phyloP scores from a whole-genome alignment of 805 yeast species.

The Limtongozyma cylindracea region DNA sequence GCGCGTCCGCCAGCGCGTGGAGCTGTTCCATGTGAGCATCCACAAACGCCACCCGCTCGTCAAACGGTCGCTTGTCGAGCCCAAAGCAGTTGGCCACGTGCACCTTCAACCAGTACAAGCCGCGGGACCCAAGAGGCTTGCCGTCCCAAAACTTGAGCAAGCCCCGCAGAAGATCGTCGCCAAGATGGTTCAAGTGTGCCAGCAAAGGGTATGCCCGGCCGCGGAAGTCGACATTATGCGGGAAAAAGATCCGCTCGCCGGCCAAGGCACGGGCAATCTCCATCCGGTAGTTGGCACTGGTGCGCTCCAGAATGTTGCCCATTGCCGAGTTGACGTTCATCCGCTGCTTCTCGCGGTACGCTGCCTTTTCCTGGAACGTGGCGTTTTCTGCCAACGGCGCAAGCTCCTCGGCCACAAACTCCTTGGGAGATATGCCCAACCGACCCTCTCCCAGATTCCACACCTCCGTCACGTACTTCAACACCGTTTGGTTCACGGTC shows the following conservation, averaged over 20 bases:
- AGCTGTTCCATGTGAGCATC: constrained; percentile 30
- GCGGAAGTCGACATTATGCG: constrained; percentile 62
- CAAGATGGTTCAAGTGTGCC: constrained; percentile 61
- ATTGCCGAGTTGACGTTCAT: constrained; percentile 32
- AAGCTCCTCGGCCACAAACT: constrained; percentile 19
- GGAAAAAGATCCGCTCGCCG: constrained; percentile 45
- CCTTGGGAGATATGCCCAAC: constrained; percentile 49
- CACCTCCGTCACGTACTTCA: constrained; percentile 40
- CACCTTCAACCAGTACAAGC: constrained; percentile 51
- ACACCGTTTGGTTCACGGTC: constrained; percentile 63
- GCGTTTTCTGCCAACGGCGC: constrained; percentile 30
- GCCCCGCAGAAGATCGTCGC: constrained; percentile 56
- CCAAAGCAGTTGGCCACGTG: constrained; percentile 58
- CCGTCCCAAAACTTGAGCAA: constrained; percentile 60
- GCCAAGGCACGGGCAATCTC: constrained; percentile 85
- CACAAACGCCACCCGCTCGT: constrained; percentile 32
- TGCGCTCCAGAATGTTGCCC: constrained; percentile 60
- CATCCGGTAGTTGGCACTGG: constrained; percentile 80
- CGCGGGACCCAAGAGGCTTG: constrained; percentile 32
- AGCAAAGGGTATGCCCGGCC: constrained; percentile 70
- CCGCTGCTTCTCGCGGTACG: constrained; percentile 40
- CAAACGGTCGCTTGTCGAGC: constrained; percentile 43
- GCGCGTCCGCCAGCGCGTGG: constrained; percentile 32
- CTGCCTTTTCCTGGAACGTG: constrained; percentile 46
- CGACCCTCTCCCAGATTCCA: constrained; percentile 75